These are phyloP conservation scores for Saturnispora dispora DNA, from an alignment of 805 yeast genomes.

Conservation along the genomic window DNA sequence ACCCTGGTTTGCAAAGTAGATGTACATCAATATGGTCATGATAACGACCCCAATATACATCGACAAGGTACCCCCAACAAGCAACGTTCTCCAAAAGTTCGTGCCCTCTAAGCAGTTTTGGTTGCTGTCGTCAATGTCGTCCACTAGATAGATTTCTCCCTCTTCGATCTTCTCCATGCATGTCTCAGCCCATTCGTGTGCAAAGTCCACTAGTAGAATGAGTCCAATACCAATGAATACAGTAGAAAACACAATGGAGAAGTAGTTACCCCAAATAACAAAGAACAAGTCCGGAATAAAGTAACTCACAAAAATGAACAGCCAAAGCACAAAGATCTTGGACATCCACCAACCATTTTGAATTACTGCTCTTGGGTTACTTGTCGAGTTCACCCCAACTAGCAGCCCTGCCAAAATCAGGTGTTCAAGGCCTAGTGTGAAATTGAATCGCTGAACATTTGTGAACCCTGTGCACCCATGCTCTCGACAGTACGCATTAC, in stretches of 20 bases:
- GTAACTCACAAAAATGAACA: conserved; percentile 53
- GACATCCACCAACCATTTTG: conserved; percentile 92
- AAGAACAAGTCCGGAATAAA: conserved; percentile 81
- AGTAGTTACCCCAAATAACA: conserved; percentile 82
- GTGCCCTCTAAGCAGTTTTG: conserved; percentile 32
- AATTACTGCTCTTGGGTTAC: conserved; percentile 66
- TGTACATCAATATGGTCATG: conserved; percentile 71
- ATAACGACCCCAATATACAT: conserved; percentile 73
- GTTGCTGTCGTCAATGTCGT: conserved; percentile 36
- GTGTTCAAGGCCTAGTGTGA: conserved; percentile 79
- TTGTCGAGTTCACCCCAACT: conserved; percentile 66
- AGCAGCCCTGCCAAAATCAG: conserved; percentile 57
- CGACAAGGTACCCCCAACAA: conserved; percentile 76
- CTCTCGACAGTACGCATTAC: conserved; percentile 55
- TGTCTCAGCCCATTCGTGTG: conserved; percentile 97
- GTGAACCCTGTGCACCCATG: conserved; percentile 83
- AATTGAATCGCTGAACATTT: conserved; percentile 87
- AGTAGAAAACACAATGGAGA: conserved; percentile 78
- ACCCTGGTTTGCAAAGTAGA: conserved; percentile 69
- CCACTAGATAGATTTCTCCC: conserved; percentile 48
- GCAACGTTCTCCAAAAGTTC: conserved; percentile 66
- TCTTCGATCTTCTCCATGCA: conserved; percentile 86
- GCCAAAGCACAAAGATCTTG: conserved; percentile 54
- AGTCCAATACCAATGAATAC: conserved; percentile 84
- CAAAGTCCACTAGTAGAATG: conserved; percentile 86